These are phyloP conservation scores for Mallotus nudiflorus DNA, from an alignment of 345 rosid genomes.

Conservation along the genomic window DNA sequence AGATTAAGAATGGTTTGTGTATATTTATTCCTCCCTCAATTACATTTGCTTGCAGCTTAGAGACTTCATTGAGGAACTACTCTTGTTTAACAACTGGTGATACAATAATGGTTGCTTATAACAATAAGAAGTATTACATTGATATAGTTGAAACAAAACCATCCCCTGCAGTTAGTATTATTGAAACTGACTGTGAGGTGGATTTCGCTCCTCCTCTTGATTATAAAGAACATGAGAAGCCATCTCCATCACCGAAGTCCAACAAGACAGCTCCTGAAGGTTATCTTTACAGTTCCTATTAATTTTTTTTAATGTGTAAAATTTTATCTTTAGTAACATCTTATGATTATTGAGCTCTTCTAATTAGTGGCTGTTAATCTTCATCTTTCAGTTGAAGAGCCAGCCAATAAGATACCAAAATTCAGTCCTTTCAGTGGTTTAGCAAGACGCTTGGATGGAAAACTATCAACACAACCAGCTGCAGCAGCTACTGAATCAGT, in stretches of 20 bases:
- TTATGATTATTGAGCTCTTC: neutral
- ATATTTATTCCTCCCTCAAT: neutral
- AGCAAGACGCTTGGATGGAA: conserved; percentile 59
- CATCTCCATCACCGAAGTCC: conserved; percentile 23
- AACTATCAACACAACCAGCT: conserved; percentile 27
- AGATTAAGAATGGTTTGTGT: neutral
- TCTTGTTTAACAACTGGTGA: conserved; percentile 71
- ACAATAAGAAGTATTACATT: conserved; percentile 60
- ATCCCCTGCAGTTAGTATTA: conserved; percentile 57
- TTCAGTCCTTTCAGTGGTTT: conserved; percentile 59
- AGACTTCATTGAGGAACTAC: conserved; percentile 66
- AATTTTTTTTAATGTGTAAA: no score
- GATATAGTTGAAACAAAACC: conserved; percentile 68
- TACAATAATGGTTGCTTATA: conserved; percentile 63
- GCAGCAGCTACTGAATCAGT: conserved; percentile 16
- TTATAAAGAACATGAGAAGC: conserved; percentile 57
- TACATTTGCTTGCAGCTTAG: conserved; percentile 49
- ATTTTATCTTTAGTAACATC: no score
- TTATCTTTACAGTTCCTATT: no score
- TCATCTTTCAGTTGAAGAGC: conserved; percentile 40
- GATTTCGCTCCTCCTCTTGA: conserved; percentile 74
- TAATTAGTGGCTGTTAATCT: neutral
- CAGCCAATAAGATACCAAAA: conserved; percentile 39
- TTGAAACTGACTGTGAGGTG: conserved; percentile 75
- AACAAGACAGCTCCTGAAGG: conserved; percentile 47